Evolutionary conservation across 1,284 basidiomycete species (phyloP), one percentile per base, ranked within the genome.

Genomic region (Rhodotorula sp.): DNA sequence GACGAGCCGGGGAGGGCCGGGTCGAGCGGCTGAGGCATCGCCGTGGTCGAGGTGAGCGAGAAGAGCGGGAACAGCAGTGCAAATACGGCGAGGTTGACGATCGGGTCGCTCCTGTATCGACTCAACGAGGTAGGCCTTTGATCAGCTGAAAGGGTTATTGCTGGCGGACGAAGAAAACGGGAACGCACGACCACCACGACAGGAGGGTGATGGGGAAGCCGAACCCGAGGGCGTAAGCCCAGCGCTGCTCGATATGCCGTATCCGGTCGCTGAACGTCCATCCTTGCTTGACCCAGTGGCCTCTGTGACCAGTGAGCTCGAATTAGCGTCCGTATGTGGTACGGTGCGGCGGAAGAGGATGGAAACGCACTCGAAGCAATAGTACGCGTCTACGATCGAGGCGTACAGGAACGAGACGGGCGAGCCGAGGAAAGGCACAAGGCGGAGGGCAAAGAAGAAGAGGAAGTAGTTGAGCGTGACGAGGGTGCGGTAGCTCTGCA

Each of bases 171-270:
- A n/a, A n/a, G n/a, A n/a, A n/a, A n/a, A n/a, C n/a, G n/a, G n/a
- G n/a, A n/a, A 73, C 58, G 64, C 49, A 72, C 65, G 70, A 69
- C 71, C 72, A 73, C 65, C 69, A 77, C 10, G 76, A 67, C 58
- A 70, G 47, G 58, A 61, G 39, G 3, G 54, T 61, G n/a, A 67
- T 74, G 64, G 43, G 68, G 23, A 66, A 79, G 86, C 91, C 91
- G 73, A 92, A 93, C 12, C 89, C 89, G 69, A 92, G 85, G 79
- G 89, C 91, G 80, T 92, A 93, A 2, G 89, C 86, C 91, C 91
- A 93, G 60, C 91, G 86, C 80, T 92, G 90, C 82, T 93, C 91
- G 26, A 92, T 83, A 79, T 90, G 86, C 64, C 88, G 83, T 62
- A 92, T 87, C 62, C 91, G 84, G 43, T 86, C 83, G 5, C 88